Base-by-base conservation (phyloP, 2,329 filamentous ascomycete species). In the Phialemoniopsis sp. region DNA sequence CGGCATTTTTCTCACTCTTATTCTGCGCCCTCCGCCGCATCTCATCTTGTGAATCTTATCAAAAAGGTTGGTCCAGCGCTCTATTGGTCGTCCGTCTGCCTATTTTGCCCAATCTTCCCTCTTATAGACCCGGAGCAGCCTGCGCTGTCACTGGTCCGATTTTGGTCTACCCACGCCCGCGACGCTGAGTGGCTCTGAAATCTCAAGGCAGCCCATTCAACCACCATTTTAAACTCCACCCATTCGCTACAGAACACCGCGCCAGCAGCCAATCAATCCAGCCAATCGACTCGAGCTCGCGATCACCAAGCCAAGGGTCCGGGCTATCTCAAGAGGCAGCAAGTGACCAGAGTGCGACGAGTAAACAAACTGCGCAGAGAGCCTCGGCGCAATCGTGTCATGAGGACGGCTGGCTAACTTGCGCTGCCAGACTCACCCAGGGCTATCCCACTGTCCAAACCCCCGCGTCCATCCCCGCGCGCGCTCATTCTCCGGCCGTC, bases 181-280 rank as follows among this genome's bases (percentile, higher is more conserved):
- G 43, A 50, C 50, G 51, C 53, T 53, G 52, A 55, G 50, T 56
- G 53, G 52, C 50, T 47, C 37, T 14, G 6, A 26, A 28, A 34
- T 18, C 15, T 18, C 50, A 47, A 37, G 29, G 37, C 43, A 21
- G 29, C 32, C 49, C 44, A 49, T 46, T 53, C 49, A 50, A 50
- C 52, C 42, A 54, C 44, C 47, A 30, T 44, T 48, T 49, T 43
- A 47, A 54, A 54, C 53, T 56, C 52, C 55, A 55, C 53, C 48
- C 47, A 51, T 54, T 54, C 52, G 50, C 48, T 52, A 46, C 47
- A 48, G 42, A 37, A 43, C 45, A 42, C 46, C 29, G 38, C 41
- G 36, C 35, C 42, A 32, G 32, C 36, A 39, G 47, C 53, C 55
- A 59, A 58, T 58, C 56, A 57, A 44, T 46, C 45, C 41, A 41